Base-by-base conservation (phyloP, 2,329 filamentous ascomycete species). In the Seiridium unicorne region DNA sequence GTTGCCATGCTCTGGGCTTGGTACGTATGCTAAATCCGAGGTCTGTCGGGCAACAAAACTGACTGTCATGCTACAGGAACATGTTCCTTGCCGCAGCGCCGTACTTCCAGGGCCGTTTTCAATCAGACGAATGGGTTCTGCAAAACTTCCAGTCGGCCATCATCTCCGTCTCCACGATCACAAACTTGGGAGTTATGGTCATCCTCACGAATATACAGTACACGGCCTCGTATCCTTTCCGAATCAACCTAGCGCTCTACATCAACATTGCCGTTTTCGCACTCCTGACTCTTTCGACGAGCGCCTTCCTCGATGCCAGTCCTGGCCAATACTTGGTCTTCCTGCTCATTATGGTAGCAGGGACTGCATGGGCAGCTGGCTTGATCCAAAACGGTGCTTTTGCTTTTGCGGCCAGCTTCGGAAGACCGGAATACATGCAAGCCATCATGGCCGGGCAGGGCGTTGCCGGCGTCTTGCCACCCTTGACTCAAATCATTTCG, bases 1-100 rank as follows among this genome's bases (percentile, higher is more conserved):
- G 83, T 97, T 60, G 91, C 93, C 57, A 98, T 98, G 95, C 83
- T 98, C 49, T 98, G 94, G 94, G 93, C 94, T 59, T 98, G 94
- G 94, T 96, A 84, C 67, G 85, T 51, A 13, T 18, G 44, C 36
- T 34, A 32, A 26, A 38, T 46, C 18, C 18, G 18, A 26, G 18
- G 18, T 26, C 18, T 26, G 18, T 26, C 18, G 18, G 13, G 13
- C 7, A 42, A 42, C 7, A 42, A 42, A 63, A 67, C 53, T 69
- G 51, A 51, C 57, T 49, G 46, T 48, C 60, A 57, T 47, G 53
- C 54, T 63, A 59, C 66, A 94, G 92, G 92, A 98, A 98, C 79
- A 97, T 97, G 94, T 97, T 98, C 75, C 86, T 98, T 67, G 94
- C 95, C 51, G 93, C 94, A 7, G 92, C 92, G 1, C 92, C 94